phyloP scores from a whole-genome alignment of 306 rosid species.

The Cicer cuneatum region DNA sequence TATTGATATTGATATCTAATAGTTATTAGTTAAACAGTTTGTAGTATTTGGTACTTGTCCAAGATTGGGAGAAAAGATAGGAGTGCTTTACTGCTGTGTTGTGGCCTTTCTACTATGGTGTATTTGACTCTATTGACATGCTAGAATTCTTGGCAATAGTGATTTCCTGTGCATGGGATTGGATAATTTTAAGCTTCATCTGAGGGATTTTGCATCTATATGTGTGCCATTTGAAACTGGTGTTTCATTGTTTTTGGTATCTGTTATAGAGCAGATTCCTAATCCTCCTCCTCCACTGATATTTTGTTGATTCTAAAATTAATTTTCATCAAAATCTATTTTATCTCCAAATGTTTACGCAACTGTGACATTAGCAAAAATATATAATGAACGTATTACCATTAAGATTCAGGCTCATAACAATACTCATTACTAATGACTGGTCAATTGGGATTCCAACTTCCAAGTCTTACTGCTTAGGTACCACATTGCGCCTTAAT shows the following conservation, averaged over 20 bases:
- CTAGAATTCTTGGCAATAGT: constrained; percentile 19
- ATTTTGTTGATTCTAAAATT: too few relatives aligned
- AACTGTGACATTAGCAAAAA: neutral
- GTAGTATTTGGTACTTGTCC: constrained; percentile 37
- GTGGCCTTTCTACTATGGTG: constrained; percentile 25
- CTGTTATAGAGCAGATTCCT: constrained; percentile 15
- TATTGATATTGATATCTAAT: constrained; percentile 34
- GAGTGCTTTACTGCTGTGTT: neutral
- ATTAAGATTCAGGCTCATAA: neutral
- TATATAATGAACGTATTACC: constrained; percentile 3
- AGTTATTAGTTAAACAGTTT: constrained; percentile 23
- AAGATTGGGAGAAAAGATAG: constrained; percentile 37
- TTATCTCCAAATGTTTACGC: neutral
- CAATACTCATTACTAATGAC: neutral
- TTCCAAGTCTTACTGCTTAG: neutral
- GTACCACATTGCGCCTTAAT: neutral
- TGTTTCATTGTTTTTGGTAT: constrained; percentile 7
- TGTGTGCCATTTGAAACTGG: neutral
- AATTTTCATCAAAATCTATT: neutral
- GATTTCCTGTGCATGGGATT: neutral
- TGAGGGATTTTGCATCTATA: constrained; percentile 1
- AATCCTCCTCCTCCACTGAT: too few relatives aligned
- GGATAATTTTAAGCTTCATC: constrained; percentile 4
- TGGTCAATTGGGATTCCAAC: neutral
- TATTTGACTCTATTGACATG: constrained; percentile 31